Conservation (phyloP, 2,329 filamentous ascomycete genomes). For the Nigrospora oryzae region DNA sequence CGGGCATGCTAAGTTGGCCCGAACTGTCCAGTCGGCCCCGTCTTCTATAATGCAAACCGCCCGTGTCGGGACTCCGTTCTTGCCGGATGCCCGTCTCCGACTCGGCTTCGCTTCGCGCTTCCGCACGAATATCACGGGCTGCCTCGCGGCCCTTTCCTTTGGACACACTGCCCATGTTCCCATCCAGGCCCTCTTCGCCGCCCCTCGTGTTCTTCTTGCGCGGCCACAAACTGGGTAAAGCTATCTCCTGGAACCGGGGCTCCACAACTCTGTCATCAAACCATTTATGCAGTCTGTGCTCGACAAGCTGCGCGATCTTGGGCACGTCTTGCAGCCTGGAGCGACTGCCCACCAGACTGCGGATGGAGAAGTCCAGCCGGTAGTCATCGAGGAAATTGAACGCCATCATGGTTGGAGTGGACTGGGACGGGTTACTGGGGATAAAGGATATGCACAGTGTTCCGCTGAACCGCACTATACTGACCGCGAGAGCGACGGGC, state of each 20-base stretch:
- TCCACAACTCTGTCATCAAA: conserved; percentile 83
- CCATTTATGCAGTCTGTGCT: conserved; percentile 73
- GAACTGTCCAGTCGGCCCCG: conserved; percentile 24
- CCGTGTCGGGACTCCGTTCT: conserved; percentile 23
- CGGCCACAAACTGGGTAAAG: conserved; percentile 75
- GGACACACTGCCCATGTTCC: conserved; percentile 34
- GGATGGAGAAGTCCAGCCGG: conserved; percentile 71
- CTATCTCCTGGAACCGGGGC: conserved; percentile 80
- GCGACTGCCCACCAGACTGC: conserved; percentile 71
- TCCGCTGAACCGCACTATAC: conserved; percentile 87
- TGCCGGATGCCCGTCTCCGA: conserved; percentile 30
- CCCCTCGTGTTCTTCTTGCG: conserved; percentile 75
- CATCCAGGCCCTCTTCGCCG: conserved; percentile 49
- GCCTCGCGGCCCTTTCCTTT: conserved; percentile 47
- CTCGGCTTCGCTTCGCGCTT: conserved; percentile 37
- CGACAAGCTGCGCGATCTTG: conserved; percentile 79
- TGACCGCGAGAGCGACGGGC: conserved; percentile 85
- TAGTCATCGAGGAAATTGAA: conserved; percentile 94
- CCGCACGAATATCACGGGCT: conserved; percentile 40
- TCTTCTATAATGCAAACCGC: conserved; percentile 27
- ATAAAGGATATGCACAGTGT: conserved; percentile 92
- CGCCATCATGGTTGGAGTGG: conserved; percentile 77
- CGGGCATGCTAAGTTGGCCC: conserved; percentile 34
- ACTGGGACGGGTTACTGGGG: conserved; percentile 60
- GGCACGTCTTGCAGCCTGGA: conserved; percentile 76